Evolutionary conservation across 768 basidiomycete species (phyloP).

Genomic region (Tylopilus sp.): DNA sequence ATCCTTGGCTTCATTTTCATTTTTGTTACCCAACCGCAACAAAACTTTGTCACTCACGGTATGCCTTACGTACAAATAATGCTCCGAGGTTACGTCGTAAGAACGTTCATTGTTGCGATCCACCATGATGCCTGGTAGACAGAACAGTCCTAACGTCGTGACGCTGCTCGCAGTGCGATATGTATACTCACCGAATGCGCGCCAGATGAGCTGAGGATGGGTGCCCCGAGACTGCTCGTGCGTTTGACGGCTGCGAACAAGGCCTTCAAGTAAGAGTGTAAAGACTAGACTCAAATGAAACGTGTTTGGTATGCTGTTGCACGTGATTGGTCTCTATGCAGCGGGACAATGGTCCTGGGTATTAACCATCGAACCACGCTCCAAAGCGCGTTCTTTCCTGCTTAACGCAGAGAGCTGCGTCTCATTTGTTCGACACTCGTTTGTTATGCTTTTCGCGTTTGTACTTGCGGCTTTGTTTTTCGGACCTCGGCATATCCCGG

Average conservation of each 20-base stretch:
- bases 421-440: constrained; percentile 14
- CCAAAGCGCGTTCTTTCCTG: neutral
- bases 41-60: no score
- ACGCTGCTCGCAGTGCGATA: no score
- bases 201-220: constrained; percentile 86
- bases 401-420: constrained; percentile 15
- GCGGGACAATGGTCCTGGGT: neutral
- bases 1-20: no score
- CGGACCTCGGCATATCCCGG: neutral
- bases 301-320: no score
- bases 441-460: constrained; percentile 17
- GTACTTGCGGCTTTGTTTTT: constrained; percentile 10
- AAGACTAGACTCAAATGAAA: neutral
- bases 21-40: no score
- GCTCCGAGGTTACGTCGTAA: no score
- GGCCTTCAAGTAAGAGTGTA: constrained; percentile 56
- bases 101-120: no score
- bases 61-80: no score
- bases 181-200: constrained; percentile 80
- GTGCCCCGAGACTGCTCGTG: constrained; percentile 90
- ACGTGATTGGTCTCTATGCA: constrained; percentile 4
- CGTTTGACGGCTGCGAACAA: constrained; percentile 83
- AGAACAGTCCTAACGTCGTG: no score
- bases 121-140: no score
- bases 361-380: neutral